Percentiles rank a stretch among this genome's conserved stretches.
Conservation (phyloP, 2,329 filamentous ascomycete genomes). For the Diaporthe ampelina region DNA sequence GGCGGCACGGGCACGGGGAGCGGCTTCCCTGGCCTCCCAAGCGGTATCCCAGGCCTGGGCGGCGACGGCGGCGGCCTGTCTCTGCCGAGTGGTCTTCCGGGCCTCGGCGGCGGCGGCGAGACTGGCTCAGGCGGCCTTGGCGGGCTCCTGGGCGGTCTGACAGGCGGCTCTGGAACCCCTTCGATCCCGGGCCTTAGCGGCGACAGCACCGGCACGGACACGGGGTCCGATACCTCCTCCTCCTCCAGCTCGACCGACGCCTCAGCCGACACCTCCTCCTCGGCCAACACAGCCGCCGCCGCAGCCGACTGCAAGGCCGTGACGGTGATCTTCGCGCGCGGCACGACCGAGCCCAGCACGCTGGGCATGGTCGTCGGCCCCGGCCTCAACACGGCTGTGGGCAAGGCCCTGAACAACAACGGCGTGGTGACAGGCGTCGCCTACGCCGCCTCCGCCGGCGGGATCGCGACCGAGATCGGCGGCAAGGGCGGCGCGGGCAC, state of each 20-base stretch:
- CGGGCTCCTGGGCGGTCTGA: neutral
- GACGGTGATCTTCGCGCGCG: constrained; percentile 49
- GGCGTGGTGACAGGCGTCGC: constrained; percentile 47
- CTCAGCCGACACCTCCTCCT: neutral
- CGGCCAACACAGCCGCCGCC: neutral
- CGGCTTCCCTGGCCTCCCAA: neutral
- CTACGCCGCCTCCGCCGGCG: constrained; percentile 45
- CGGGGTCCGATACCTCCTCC: neutral
- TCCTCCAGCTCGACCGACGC: neutral
- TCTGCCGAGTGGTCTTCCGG: neutral
- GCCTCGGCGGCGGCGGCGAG: neutral
- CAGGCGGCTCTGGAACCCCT: neutral
- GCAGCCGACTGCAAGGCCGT: constrained; percentile 39
- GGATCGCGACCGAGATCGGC: constrained; percentile 42
- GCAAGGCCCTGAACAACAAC: constrained; percentile 35
- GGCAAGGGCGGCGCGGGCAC: constrained; percentile 60
- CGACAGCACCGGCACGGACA: neutral
- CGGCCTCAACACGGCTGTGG: constrained; percentile 43
- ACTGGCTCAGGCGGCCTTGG: neutral
- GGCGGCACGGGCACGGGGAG: neutral
- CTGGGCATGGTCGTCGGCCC: constrained; percentile 48
- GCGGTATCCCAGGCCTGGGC: neutral
- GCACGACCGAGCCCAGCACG: constrained; percentile 47
- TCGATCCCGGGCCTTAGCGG: neutral
- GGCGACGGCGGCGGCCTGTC: neutral